Evolutionary conservation across 1,284 basidiomycete species (phyloP).

Genomic region (Trametes polyzona): DNA sequence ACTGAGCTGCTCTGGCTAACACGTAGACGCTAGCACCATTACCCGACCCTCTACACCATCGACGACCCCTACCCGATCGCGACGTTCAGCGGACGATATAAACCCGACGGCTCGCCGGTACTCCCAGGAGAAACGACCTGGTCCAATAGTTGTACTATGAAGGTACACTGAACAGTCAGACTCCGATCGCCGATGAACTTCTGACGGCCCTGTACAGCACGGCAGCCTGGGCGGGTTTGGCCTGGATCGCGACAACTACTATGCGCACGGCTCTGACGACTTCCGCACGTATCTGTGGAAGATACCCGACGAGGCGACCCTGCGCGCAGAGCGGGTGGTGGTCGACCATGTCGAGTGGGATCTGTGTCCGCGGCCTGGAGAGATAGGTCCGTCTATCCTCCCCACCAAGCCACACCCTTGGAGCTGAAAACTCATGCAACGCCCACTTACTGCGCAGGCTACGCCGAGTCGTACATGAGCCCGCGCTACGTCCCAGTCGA

Average conservation of each 20-base stretch:
- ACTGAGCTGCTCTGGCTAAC: too few species aligned
- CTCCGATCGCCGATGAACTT: neutral
- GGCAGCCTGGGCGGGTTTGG: slow-evolving; percentile 72
- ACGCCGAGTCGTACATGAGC: slow-evolving; percentile 41
- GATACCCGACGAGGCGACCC: slow-evolving; percentile 52
- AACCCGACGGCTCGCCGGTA: slow-evolving; percentile 55
- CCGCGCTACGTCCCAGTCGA: slow-evolving; percentile 57
- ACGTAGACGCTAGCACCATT: slow-evolving; percentile 51
- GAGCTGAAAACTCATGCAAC: too few species aligned
- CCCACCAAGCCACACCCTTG: too few species aligned
- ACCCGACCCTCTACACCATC: slow-evolving; percentile 70
- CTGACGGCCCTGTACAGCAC: slow-evolving; percentile 53
- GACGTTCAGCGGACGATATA: slow-evolving; percentile 58
- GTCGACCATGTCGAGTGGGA: slow-evolving; percentile 50
- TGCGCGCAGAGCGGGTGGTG: slow-evolving; percentile 48
- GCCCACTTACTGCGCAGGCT: slow-evolving; percentile 53
- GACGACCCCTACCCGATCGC: slow-evolving; percentile 71
- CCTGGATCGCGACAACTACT: slow-evolving; percentile 58
- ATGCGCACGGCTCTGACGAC: slow-evolving; percentile 77
- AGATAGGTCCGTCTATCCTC: slow-evolving; percentile 45
- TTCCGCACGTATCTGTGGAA: slow-evolving; percentile 83
- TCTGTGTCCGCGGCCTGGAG: slow-evolving; percentile 28
- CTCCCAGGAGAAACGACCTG: slow-evolving; percentile 56
- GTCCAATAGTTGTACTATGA: slow-evolving; percentile 77
- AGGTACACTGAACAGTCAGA: slow-evolving; percentile 34